A percentile compares a stretch with the other conserved stretches of the same genome.
phyloP scores from a whole-genome alignment of 1,139 yeast genomes.

The Yarrowia galli region DNA sequence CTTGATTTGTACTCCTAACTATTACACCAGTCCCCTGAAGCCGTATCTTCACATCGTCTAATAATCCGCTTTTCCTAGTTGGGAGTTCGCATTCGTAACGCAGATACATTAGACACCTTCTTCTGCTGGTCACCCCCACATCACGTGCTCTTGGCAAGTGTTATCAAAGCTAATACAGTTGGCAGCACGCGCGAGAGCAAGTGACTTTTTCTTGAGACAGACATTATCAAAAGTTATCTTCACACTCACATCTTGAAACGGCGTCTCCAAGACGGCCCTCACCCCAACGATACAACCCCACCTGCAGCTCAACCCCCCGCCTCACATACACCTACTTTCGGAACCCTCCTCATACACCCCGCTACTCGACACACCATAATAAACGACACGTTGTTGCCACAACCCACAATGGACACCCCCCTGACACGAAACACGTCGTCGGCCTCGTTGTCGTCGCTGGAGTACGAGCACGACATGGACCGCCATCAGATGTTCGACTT shows the following conservation, averaged over 20 bases:
- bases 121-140: conserved; percentile 11
- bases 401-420: conserved; percentile 33
- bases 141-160: conserved; percentile 31
- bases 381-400: conserved; percentile 16
- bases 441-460: conserved; percentile 36
- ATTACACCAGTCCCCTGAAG: too few species aligned
- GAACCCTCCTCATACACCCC: neutral
- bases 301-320: neutral
- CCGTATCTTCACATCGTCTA: neutral
- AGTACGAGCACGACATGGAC: conserved; percentile 35
- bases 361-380: neutral
- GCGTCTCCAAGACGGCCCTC: neutral
- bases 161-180: conserved; percentile 7
- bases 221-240: neutral
- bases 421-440: conserved; percentile 28
- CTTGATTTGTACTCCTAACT: too few species aligned
- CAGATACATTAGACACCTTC: neutral
- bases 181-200: conserved; percentile 23
- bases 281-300: neutral
- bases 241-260: neutral
- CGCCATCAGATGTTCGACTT: conserved; percentile 46
- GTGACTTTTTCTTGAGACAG: conserved; percentile 16
- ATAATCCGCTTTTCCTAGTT: neutral
- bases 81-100: conserved; percentile 5
- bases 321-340: neutral